Evolutionary conservation across 768 basidiomycete genomes (phyloP), one percentile per base, ranked within the genome.

Genomic region (Amanita pseudoporphyria): DNA sequence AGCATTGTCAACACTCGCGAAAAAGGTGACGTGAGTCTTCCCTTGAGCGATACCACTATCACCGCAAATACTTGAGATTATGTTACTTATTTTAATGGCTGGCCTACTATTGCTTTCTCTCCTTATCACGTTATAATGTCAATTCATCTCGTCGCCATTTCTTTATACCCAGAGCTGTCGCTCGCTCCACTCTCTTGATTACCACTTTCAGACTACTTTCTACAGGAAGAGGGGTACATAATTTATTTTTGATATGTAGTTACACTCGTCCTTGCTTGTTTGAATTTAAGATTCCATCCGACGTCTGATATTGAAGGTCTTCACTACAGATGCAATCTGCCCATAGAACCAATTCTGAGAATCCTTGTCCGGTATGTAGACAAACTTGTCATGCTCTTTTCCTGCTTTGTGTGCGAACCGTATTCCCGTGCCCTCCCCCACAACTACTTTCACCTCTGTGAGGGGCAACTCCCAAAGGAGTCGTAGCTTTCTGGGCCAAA

Each of bases 401-500:
- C 87, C 87, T 2, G 73, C 68, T 58, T 87, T 94, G 64, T 93
- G 80, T 12, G 84, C 78, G 60, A 92, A 87, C 14, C 87, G 78
- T 59, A 99, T 89, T 1, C 94, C 94, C 13, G 81, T 89, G 59
- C 93, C 84, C 61, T 97, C 94, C 22, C 90, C 81, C 3, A 83
- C 86, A 39, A 98, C 81, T 14, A 88, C 89, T 63, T 88, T 83
- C 3, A 97, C 79, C 56, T 89, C 82, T 16, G 78, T 79, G 62
- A 98, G 81, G 0, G 92, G 84, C 12, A 97, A 69, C 55, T 97
- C 92, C 95, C 94, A 99, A 36, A 87, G 82, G 4, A 95, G 77
- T 30, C 79, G 79, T 32, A 98, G 76, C 61, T 78, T 89, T 62
- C 78, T 84, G 9, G 90, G 84, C 77, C 84, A 84, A 64, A 97